Evolutionary conservation across 352 stramenopile genomes (phyloP).

Genomic region (Globisporangium barbulae): DNA sequence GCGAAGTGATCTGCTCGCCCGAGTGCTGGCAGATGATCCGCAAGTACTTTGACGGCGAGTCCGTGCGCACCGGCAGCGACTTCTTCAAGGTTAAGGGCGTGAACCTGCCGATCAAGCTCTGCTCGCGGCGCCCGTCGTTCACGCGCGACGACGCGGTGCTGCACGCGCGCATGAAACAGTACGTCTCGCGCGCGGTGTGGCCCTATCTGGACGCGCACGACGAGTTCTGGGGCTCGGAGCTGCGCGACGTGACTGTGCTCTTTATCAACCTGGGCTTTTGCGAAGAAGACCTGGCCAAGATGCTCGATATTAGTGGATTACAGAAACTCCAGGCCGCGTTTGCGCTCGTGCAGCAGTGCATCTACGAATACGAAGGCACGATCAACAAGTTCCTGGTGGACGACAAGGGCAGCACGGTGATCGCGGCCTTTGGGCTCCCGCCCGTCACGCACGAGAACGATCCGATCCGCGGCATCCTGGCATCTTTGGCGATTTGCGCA

Average conservation of each 20-base stretch:
- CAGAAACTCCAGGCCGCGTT: constrained; percentile 80
- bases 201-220: constrained; percentile 90
- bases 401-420: constrained; percentile 93
- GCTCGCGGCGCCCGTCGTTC: constrained; percentile 65
- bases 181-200: constrained; percentile 90
- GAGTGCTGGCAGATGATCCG: constrained; percentile 75
- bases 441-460: constrained; percentile 93
- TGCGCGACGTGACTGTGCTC: constrained; percentile 89
- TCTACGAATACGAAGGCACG: constrained; percentile 94
- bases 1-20: constrained; percentile 88
- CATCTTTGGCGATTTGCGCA: constrained; percentile 82
- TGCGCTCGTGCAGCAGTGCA: constrained; percentile 81
- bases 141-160: constrained; percentile 78
- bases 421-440: constrained; percentile 91
- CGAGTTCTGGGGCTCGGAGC: constrained; percentile 92
- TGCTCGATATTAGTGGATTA: constrained; percentile 66
- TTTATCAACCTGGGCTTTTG: constrained; percentile 94
- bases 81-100: constrained; percentile 67
- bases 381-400: constrained; percentile 97
- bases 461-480: constrained; percentile 84
- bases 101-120: constrained; percentile 58
- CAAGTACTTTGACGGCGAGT: constrained; percentile 57
- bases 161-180: constrained; percentile 87
- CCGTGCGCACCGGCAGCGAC: constrained; percentile 26
- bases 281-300: constrained; percentile 73